Conservation (phyloP, 2,329 filamentous ascomycete genomes). For the Rutstroemia sp. region DNA sequence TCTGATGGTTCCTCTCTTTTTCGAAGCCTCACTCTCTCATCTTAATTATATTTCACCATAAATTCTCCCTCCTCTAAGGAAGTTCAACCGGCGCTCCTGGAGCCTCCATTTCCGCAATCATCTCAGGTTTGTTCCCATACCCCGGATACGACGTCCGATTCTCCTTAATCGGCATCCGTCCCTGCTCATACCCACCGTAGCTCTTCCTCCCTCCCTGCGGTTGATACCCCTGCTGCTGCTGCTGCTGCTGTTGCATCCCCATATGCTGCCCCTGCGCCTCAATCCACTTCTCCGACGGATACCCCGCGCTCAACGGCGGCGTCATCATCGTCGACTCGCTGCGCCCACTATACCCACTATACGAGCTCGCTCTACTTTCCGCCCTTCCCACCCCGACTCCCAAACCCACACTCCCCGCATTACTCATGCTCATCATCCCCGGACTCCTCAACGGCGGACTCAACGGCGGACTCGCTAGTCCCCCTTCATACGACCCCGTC, state of each 20-base stretch:
- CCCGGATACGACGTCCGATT: neutral
- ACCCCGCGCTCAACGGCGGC: neutral
- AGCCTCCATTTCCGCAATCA: constrained; percentile 5
- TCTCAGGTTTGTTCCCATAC: neutral
- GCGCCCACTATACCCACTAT: neutral
- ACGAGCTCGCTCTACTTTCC: neutral
- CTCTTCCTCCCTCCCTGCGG: neutral
- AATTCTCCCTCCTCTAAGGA: neutral
- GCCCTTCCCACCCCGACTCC: neutral
- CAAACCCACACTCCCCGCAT: no score
- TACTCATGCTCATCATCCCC: neutral
- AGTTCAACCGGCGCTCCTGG: neutral
- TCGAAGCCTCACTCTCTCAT: neutral
- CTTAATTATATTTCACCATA: neutral
- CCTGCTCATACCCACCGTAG: neutral
- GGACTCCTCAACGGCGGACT: constrained; percentile 1
- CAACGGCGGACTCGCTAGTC: neutral
- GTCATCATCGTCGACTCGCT: constrained; percentile 2
- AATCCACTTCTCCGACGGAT: constrained; percentile 5
- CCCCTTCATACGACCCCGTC: neutral
- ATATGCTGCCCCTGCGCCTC: neutral
- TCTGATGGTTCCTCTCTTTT: neutral
- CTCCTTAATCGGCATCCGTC: neutral
- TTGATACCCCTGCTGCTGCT: neutral
- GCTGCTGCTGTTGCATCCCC: neutral